These are phyloP conservation scores for Saccharum spontaneum DNA, from an alignment of 176 grass and related monocot genomes.

Conservation along the genomic window DNA sequence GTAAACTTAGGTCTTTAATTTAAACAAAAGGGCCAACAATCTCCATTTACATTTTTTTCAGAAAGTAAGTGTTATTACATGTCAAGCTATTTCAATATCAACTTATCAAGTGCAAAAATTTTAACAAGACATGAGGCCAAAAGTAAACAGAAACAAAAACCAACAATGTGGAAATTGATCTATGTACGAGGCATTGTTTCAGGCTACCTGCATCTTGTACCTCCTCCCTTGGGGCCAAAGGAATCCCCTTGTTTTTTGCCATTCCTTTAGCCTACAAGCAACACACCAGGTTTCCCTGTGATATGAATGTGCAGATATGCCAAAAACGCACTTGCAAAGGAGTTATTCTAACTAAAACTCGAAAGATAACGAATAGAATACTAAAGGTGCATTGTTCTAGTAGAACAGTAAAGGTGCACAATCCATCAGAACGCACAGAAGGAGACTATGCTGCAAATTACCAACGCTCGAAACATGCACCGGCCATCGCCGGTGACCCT, in stretches of 20 bases:
- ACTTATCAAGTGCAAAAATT: neutral
- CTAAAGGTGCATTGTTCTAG: neutral
- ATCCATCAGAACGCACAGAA: neutral
- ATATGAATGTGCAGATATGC: neutral
- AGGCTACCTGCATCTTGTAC: slow-evolving; percentile 74
- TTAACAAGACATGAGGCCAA: neutral
- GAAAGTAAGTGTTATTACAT: neutral
- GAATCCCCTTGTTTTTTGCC: slow-evolving; percentile 70
- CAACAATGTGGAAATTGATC: neutral
- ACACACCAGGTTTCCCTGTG: neutral
- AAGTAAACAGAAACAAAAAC: neutral
- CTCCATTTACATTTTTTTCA: neutral
- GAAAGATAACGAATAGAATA: neutral
- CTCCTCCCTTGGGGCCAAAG: slow-evolving; percentile 65
- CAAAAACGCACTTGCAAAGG: neutral
- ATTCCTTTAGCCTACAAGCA: slow-evolving; percentile 84
- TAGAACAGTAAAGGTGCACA: neutral
- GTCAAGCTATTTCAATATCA: neutral
- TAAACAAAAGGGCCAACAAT: neutral
- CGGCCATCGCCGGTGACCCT: slow-evolving; percentile 84
- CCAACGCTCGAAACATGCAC: slow-evolving; percentile 97
- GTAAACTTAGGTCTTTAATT: neutral
- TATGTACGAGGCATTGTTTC: neutral
- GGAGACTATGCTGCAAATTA: slow-evolving; percentile 20
- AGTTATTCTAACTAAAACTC: neutral